A percentile compares a stretch with the other conserved stretches of the same genome.
Evolutionary conservation across 83 land plant genomes (phyloP).

Genomic region (Picea abies): DNA sequence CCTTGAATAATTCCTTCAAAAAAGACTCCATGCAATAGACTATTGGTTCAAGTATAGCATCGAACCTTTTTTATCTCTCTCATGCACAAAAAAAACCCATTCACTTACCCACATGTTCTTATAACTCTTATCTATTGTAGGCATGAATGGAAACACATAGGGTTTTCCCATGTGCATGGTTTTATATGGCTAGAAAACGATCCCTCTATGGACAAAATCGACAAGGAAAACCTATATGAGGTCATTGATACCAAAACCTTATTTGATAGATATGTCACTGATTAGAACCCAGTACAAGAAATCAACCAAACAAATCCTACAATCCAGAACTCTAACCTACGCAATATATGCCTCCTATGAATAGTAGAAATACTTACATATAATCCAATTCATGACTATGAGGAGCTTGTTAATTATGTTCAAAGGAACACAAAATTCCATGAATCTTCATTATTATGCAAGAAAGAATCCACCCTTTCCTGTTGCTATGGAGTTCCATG

Average conservation of each 20-base stretch:
- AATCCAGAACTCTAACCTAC: accelerated
- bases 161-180: neutral
- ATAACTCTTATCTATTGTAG: neutral
- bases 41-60: neutral
- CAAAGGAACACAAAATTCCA: neutral
- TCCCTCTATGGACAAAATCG: neutral
- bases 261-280: neutral
- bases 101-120: too few species aligned
- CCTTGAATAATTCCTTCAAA: neutral
- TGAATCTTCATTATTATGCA: neutral
- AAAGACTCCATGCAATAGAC: neutral
- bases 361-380: neutral
- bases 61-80: too few species aligned
- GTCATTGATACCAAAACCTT: accelerated
- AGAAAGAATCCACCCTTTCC: neutral
- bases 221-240: neutral
- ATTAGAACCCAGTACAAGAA: neutral
- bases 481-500: neutral
- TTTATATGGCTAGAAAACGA: neutral
- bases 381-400: neutral
- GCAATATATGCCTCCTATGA: neutral
- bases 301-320: neutral
- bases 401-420: neutral
- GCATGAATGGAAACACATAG: neutral
- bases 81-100: too few species aligned